Evolutionary conservation across 2,329 filamentous ascomycete genomes (phyloP).

Genomic region (Aspergillus amoenus): DNA sequence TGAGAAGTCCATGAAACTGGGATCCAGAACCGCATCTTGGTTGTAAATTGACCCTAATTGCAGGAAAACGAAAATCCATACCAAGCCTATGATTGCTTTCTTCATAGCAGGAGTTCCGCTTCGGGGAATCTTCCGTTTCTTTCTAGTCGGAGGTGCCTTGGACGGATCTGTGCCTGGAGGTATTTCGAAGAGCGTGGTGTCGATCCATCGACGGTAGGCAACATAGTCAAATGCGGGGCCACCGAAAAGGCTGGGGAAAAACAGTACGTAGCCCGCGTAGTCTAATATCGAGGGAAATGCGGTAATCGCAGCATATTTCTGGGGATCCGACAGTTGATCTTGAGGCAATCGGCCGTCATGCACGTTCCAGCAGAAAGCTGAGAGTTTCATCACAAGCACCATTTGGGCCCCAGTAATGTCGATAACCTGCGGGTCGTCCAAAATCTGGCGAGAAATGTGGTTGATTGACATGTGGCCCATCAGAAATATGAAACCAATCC

Average conservation of each 20-base stretch:
- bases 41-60: constrained; percentile 69
- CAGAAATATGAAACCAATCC: constrained; percentile 88
- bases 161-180: constrained; percentile 77
- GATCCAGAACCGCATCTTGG: constrained; percentile 61
- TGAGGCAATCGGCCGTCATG: constrained; percentile 83
- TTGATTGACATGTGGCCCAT: constrained; percentile 95
- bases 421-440: constrained; percentile 63
- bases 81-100: constrained; percentile 71
- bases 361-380: constrained; percentile 96
- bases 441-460: constrained; percentile 78
- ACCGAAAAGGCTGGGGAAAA: constrained; percentile 87
- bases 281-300: constrained; percentile 75
- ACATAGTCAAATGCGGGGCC: constrained; percentile 93
- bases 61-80: constrained; percentile 79
- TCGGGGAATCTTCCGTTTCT: constrained; percentile 87
- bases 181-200: constrained; percentile 90
- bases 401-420: constrained; percentile 96
- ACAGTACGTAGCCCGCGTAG: constrained; percentile 86
- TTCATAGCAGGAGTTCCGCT: constrained; percentile 80
- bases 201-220: constrained; percentile 89
- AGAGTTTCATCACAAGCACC: constrained; percentile 97
- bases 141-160: constrained; percentile 80
- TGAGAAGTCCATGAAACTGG: constrained; percentile 65
- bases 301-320: constrained; percentile 76
- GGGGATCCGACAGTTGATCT: constrained; percentile 77